Evolutionary conservation across 108 stramenopile species (phyloP).

Genomic region (Poteriospumella lacustris): DNA sequence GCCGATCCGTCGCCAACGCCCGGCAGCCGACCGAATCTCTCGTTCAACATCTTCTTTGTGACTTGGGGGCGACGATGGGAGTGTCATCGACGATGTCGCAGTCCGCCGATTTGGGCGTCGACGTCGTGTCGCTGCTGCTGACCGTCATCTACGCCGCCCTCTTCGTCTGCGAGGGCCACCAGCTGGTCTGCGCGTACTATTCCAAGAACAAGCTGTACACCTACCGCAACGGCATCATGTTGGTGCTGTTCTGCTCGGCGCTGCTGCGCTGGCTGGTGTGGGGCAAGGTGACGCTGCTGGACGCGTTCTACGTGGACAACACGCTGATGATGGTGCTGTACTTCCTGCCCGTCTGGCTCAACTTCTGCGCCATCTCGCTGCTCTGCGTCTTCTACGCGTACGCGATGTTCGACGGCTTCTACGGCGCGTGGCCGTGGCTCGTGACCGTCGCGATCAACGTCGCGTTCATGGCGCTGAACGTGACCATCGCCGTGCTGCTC

Average conservation of each 20-base stretch:
- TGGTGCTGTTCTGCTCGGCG: background rate
- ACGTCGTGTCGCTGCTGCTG: background rate
- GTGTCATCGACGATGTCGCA: slow-evolving; percentile 23
- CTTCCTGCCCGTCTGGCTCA: background rate
- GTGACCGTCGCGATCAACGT: background rate
- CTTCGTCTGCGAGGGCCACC: background rate
- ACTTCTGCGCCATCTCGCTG: background rate
- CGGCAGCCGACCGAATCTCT: no score
- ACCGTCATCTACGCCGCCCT: background rate
- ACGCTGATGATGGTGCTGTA: background rate
- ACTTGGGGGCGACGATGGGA: no score
- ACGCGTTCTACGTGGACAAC: background rate
- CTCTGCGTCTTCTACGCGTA: background rate
- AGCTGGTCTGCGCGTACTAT: background rate
- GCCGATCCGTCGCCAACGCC: no score
- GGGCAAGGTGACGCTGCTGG: background rate
- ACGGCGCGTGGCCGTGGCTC: background rate
- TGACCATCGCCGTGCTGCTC: background rate
- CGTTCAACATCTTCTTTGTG: no score
- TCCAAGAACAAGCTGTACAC: background rate
- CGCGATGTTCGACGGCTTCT: background rate
- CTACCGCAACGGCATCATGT: background rate
- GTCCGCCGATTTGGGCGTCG: background rate
- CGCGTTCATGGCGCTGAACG: background rate
- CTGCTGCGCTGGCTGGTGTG: background rate